Base-by-base conservation (phyloP, 148 eudicot species). In the Rhododendron griersonianum region DNA sequence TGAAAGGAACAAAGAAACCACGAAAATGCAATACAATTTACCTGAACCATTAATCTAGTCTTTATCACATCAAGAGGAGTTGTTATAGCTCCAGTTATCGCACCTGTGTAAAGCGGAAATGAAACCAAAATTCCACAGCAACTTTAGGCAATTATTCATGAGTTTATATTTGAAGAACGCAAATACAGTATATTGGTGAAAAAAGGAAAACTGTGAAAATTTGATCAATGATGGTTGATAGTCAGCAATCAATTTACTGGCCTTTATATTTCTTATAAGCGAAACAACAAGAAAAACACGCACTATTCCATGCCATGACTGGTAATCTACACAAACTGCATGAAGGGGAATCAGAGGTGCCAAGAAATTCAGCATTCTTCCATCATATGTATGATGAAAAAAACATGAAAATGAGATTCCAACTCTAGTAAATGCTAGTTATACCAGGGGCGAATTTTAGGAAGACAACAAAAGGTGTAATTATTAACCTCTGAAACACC, bases 51-150 rank as follows among this genome's bases (percentile, higher is more conserved):
- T 87, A 96, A 88, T 82, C 98, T 90, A 65, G 98, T 96, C 85
- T 96, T 96, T 86, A 96, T 92, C 69, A 96, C 98, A 87, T 96
- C 98, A 53, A 96, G 93, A 82, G 98, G 98, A 47, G 98, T 96
- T 10, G 98, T 96, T 78, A 92, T 80, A 78, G 95, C 98, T 86
- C 98, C 98, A 50, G 98, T 94, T 80, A 96, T 89, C 78, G 94
- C 98, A 78, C 98, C 98, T 96, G 89, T 73, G 83, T 81, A 75
- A 37, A 81, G 81, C 35, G 23, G 61, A n/a, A 81, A 83, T 57
- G 39, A 53, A 28, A 13, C 47, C 76, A 63, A 33, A 53, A 59
- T 10, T 75, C n/a, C 50, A 4, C n/a, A 44, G 82, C 75, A 79
- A 19, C 57, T 5, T 81, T 19, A 51, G 59, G 74, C 81, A 69